phyloP scores from a whole-genome alignment of 257 asterid species.

The Petrea volubilis region DNA sequence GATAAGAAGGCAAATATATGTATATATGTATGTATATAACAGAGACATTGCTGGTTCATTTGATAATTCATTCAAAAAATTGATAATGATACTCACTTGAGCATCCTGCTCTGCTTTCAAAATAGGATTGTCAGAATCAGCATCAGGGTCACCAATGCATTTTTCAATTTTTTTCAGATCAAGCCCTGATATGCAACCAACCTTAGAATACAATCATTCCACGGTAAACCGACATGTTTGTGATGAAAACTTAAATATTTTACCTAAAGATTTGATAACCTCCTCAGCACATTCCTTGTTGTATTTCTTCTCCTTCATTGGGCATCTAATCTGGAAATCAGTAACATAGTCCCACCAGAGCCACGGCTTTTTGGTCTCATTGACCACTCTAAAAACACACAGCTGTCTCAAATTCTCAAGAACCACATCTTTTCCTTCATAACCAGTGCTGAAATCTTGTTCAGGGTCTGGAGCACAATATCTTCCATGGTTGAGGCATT shows the following conservation, averaged over 20 bases:
- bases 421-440: slow-evolving; percentile 57
- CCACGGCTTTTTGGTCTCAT: slow-evolving; percentile 48
- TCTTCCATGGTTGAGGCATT: slow-evolving; percentile 53
- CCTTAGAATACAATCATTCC: background rate
- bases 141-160: slow-evolving; percentile 56
- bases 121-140: slow-evolving; percentile 48
- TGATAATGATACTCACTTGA: slow-evolving; percentile 39
- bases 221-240: background rate
- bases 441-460: slow-evolving; percentile 52
- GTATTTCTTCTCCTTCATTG: slow-evolving; percentile 58
- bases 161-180: slow-evolving; percentile 43
- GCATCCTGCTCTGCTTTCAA: slow-evolving; percentile 60
- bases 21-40: background rate
- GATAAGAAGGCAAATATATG: background rate
- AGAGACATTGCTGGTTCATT: background rate
- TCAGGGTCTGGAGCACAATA: slow-evolving; percentile 62
- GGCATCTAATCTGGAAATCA: slow-evolving; percentile 55
- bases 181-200: slow-evolving; percentile 37
- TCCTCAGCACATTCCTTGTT: slow-evolving; percentile 46
- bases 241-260: background rate
- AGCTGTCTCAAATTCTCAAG: slow-evolving; percentile 52
- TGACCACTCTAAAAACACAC: slow-evolving; percentile 51
- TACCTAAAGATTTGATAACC: slow-evolving; percentile 53
- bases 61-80: background rate
- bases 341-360: slow-evolving; percentile 57